Evolutionary conservation across 2,329 filamentous ascomycete genomes (phyloP), one percentile per base, ranked within the genome.

Genomic region (Blumeriella jaapii): DNA sequence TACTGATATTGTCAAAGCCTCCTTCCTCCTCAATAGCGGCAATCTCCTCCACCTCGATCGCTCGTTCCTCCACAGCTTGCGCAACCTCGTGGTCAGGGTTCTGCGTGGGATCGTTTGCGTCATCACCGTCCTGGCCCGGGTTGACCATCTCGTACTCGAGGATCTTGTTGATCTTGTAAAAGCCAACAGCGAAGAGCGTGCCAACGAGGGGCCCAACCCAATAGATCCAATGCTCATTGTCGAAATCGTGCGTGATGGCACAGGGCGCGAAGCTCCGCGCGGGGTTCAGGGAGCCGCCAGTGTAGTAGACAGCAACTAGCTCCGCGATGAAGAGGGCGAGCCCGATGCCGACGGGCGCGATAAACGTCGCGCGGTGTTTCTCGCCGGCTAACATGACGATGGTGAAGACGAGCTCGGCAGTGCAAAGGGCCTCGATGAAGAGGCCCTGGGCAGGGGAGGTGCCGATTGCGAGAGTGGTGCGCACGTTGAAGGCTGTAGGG

Each of bases 121-220:
- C 53, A 39, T 64, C 62, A 15, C 61, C 62, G 43, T 66, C 63
- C 16, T 63, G 62, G 3, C 61, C 61, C 12, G 63, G 62, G 42
- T 64, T 66, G 11, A 59, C 63, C 60, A 64, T 64, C 53, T 65
- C 56, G 50, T 71, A 74, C 34, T 71, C 61, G 13, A 72, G 55
- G 22, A 59, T 49, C 53, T 69, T 69, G 39, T 74, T 56, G 3
- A 67, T 40, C 33, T 58, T 59, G 52, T 70, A 74, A 22, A 69
- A 61, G 6, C 36, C 59, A n/a, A 58, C 62, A 1, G 69, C 67
- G 7, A 74, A 48, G 3, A 67, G 37, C 1, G 63, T 44, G 0
- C 70, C 71, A 32, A 71, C 53, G 6, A 63, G 47, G 1, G 71
- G 70, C 0, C 69, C 70, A 4, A 72, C 43, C 63, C 57, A 62